Conservation (phyloP, 371 early-diverging fungal species). For the Umbelopsis sp. region DNA sequence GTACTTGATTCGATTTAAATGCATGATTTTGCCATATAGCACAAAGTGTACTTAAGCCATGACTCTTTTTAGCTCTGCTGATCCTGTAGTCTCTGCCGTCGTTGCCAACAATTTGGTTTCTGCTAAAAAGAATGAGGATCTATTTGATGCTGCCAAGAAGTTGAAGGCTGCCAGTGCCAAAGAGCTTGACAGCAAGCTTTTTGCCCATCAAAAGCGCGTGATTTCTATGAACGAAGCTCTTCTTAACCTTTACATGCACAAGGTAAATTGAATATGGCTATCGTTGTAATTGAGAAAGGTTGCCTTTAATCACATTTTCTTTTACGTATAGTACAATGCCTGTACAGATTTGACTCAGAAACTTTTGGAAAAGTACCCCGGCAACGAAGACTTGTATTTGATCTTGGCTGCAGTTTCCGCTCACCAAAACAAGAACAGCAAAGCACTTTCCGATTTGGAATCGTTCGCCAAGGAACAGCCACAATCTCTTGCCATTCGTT, state of each 20-base stretch:
- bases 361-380: constrained; percentile 61
- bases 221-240: constrained; percentile 74
- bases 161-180: constrained; percentile 59
- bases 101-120: constrained; percentile 74
- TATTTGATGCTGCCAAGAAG: constrained; percentile 64
- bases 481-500: constrained; percentile 60
- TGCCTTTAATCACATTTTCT: not conserved
- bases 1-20: constrained; percentile 35
- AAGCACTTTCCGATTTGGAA: constrained; percentile 64
- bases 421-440: constrained; percentile 56
- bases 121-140: constrained; percentile 56
- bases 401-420: constrained; percentile 63
- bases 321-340: constrained; percentile 47
- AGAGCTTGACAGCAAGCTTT: constrained; percentile 64
- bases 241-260: constrained; percentile 63
- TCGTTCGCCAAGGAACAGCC: constrained; percentile 47
- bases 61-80: constrained; percentile 34
- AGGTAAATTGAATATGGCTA: constrained; percentile 40
- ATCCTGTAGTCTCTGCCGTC: constrained; percentile 62
- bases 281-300: not conserved
- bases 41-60: not conserved
- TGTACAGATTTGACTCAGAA: constrained; percentile 57
- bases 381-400: constrained; percentile 61
- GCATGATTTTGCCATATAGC: not conserved
- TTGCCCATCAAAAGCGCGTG: constrained; percentile 62